Evolutionary conservation across 1,139 yeast genomes (phyloP).

Genomic region (Barnettozyma hawaiiensis): DNA sequence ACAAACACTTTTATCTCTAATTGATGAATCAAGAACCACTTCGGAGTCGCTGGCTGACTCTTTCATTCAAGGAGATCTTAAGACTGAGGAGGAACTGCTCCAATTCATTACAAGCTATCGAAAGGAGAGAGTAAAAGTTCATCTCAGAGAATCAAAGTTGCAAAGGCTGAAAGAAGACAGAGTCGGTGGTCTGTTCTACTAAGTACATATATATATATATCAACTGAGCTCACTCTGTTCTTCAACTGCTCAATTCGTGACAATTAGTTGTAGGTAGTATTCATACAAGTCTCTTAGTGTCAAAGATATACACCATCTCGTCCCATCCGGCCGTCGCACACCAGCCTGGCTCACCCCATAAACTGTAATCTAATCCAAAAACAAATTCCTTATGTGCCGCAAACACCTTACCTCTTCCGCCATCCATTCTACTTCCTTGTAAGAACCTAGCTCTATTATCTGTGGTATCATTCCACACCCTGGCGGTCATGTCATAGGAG

Average conservation of each 20-base stretch:
- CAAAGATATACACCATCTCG: slow-evolving; percentile 92
- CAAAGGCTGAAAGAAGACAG: slow-evolving; percentile 64
- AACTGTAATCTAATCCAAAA: slow-evolving; percentile 90
- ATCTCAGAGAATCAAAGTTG: slow-evolving; percentile 52
- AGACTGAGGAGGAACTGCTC: slow-evolving; percentile 25
- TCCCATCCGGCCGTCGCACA: slow-evolving; percentile 96
- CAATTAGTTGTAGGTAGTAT: no score
- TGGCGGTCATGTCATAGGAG: slow-evolving; percentile 88
- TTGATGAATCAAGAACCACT: slow-evolving; percentile 15
- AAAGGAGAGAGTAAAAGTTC: slow-evolving; percentile 42
- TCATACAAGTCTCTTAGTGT: slow-evolving; percentile 39
- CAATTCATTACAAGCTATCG: slow-evolving; percentile 42
- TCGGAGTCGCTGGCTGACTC: slow-evolving; percentile 19
- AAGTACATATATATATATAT: no score
- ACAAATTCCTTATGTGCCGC: slow-evolving; percentile 80
- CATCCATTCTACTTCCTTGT: slow-evolving; percentile 33
- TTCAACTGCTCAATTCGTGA: no score
- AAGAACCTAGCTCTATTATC: slow-evolving; percentile 34
- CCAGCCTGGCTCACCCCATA: slow-evolving; percentile 97
- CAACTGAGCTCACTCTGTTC: not conserved
- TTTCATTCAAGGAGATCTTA: slow-evolving; percentile 16
- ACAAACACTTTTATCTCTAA: slow-evolving; percentile 10
- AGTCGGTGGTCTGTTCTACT: slow-evolving; percentile 41
- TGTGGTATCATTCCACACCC: slow-evolving; percentile 76
- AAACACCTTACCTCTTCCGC: slow-evolving; percentile 51